phyloP scores from a whole-genome alignment of 2,329 filamentous ascomycete genomes.

The Fonsecaea erecta region DNA sequence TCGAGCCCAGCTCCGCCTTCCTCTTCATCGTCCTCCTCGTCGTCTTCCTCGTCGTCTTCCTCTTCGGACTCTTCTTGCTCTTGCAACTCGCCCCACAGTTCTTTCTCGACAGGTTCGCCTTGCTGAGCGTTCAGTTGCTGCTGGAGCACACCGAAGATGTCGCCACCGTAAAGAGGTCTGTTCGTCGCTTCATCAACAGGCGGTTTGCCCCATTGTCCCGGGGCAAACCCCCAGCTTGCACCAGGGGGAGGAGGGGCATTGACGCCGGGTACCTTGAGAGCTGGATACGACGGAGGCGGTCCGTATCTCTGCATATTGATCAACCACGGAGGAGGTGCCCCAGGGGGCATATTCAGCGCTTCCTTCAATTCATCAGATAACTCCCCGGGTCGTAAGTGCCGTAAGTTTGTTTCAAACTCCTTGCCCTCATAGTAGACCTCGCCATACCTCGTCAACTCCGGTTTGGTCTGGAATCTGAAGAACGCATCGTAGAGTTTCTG shows the following conservation, averaged over 20 bases:
- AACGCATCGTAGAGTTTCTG: slow-evolving; percentile 98
- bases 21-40: slow-evolving; percentile 66
- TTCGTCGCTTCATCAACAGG: slow-evolving; percentile 87
- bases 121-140: slow-evolving; percentile 65
- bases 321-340: slow-evolving; percentile 92
- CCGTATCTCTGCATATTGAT: slow-evolving; percentile 96
- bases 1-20: slow-evolving; percentile 69
- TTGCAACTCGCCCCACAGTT: slow-evolving; percentile 90
- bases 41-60: slow-evolving; percentile 77
- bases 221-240: slow-evolving; percentile 91
- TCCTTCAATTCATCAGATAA: slow-evolving; percentile 87
- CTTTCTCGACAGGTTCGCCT: slow-evolving; percentile 82
- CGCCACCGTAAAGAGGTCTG: slow-evolving; percentile 86
- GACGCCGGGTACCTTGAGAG: slow-evolving; percentile 90
- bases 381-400: slow-evolving; percentile 87
- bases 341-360: slow-evolving; percentile 89
- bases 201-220: slow-evolving; percentile 94
- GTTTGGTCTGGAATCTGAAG: slow-evolving; percentile 97
- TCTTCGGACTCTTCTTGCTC: slow-evolving; percentile 67
- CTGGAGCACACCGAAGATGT: slow-evolving; percentile 82
- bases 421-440: slow-evolving; percentile 99
- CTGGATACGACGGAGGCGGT: slow-evolving; percentile 90
- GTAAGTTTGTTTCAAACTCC: slow-evolving; percentile 93
- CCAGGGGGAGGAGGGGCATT: slow-evolving; percentile 91
- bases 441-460: slow-evolving; percentile 87